These are phyloP conservation scores for Fusarium floridanum DNA, from an alignment of 2,329 filamentous ascomycete genomes.

Conservation along the genomic window DNA sequence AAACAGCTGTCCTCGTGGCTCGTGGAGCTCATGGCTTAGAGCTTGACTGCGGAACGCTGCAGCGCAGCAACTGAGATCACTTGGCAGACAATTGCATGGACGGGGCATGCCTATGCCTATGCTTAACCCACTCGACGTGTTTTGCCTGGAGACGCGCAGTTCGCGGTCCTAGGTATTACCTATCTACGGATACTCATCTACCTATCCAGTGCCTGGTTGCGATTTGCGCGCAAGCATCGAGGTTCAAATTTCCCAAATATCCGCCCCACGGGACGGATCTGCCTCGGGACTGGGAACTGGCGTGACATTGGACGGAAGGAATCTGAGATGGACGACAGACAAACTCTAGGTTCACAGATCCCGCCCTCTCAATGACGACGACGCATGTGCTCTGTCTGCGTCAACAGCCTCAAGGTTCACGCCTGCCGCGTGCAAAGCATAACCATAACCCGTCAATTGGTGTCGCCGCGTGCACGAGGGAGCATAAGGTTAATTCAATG, in stretches of 20 bases:
- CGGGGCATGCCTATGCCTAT: constrained; percentile 14
- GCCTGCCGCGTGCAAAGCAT: constrained; percentile 3
- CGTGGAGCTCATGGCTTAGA: constrained; percentile 14
- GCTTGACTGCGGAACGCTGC: neutral
- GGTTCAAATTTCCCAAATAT: constrained; percentile 34
- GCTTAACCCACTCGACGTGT: constrained; percentile 10
- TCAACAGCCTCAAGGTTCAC: constrained; percentile 20
- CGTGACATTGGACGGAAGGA: constrained; percentile 25
- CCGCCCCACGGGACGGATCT: constrained; percentile 35
- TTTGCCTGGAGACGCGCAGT: neutral
- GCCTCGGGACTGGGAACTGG: constrained; percentile 22
- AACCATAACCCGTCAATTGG: constrained; percentile 14
- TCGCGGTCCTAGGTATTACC: neutral
- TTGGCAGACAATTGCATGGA: constrained; percentile 18
- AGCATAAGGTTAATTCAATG: constrained; percentile 39
- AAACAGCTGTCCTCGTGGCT: constrained; percentile 27
- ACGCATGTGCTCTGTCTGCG: constrained; percentile 11
- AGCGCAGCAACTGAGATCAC: constrained; percentile 17
- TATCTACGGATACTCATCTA: neutral
- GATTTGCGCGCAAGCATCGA: constrained; percentile 32
- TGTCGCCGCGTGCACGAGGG: constrained; percentile 20
- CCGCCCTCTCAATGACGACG: constrained; percentile 26
- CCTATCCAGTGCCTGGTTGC: constrained; percentile 1
- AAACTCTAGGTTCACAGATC: constrained; percentile 31
- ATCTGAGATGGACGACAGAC: constrained; percentile 22